phyloP scores from a whole-genome alignment of 176 grass and related monocot species.

The Phragmites australis region DNA sequence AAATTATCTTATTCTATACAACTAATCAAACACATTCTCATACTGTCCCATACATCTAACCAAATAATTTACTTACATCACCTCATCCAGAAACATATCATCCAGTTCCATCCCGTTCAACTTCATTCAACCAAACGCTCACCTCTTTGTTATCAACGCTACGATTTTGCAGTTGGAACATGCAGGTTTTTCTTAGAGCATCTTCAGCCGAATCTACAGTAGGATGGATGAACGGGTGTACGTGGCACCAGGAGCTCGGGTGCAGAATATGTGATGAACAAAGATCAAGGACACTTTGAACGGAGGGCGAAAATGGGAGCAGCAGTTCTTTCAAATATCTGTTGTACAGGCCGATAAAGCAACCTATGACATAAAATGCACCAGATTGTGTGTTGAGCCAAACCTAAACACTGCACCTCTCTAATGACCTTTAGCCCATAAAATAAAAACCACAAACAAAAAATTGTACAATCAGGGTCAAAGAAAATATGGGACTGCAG shows the following conservation, averaged over 20 bases:
- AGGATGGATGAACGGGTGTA: neutral
- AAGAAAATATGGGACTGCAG: slow-evolving; percentile 65
- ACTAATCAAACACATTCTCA: no score
- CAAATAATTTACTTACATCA: no score
- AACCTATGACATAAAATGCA: slow-evolving; percentile 26
- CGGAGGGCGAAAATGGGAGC: neutral
- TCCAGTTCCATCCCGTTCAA: no score
- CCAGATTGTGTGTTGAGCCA: slow-evolving; percentile 8
- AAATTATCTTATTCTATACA: no score
- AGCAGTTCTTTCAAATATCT: neutral
- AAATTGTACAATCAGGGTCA: slow-evolving; percentile 26
- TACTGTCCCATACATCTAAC: no score
- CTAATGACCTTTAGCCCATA: slow-evolving; percentile 16
- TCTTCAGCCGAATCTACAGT: no score
- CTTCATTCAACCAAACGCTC: no score
- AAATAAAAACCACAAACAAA: slow-evolving; percentile 7
- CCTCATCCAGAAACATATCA: no score
- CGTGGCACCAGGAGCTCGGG: neutral
- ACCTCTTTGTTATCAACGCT: no score
- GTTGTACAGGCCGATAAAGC: neutral
- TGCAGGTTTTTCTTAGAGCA: no score
- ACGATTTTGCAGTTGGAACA: no score
- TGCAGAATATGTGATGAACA: neutral
- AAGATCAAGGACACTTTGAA: neutral
- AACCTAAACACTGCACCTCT: slow-evolving; percentile 43